Evolutionary conservation across 2,329 filamentous ascomycete genomes (phyloP).

Genomic region (Cordyceps farinosa): DNA sequence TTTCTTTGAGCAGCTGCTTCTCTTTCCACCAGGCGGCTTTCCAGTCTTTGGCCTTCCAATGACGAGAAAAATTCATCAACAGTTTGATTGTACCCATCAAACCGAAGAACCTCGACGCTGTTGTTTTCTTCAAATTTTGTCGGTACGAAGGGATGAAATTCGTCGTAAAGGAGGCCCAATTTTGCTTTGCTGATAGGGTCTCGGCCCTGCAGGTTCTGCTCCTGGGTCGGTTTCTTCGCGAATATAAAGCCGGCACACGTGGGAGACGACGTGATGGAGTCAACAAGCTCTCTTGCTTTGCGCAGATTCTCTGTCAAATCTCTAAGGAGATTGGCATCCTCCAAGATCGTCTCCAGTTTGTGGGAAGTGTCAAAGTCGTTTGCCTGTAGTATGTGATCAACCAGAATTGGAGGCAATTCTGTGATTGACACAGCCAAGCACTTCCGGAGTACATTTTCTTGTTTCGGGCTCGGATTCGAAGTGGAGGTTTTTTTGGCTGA

Average conservation of each 20-base stretch:
- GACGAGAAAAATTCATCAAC: constrained; percentile 98
- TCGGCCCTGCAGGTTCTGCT: constrained; percentile 21
- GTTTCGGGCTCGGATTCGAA: constrained; percentile 62
- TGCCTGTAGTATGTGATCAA: constrained; percentile 78
- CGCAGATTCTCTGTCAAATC: constrained; percentile 65
- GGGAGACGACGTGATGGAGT: constrained; percentile 63
- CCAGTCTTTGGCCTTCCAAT: constrained; percentile 86
- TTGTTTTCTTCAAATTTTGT: constrained; percentile 70
- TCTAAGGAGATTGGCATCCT: constrained; percentile 60
- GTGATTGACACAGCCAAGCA: constrained; percentile 79
- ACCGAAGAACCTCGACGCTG: constrained; percentile 65
- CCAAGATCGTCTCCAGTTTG: constrained; percentile 66
- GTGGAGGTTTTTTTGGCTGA: constrained; percentile 50
- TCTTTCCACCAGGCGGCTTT: constrained; percentile 76
- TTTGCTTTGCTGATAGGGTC: constrained; percentile 30
- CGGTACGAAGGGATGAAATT: constrained; percentile 91
- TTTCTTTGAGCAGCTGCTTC: constrained; percentile 80
- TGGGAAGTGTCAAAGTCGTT: constrained; percentile 65
- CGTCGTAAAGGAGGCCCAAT: constrained; percentile 69
- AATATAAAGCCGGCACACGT: constrained; percentile 82
- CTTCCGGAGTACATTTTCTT: constrained; percentile 71
- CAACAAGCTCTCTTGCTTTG: constrained; percentile 66
- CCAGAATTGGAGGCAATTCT: constrained; percentile 80
- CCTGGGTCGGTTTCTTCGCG: constrained; percentile 49
- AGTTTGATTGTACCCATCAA: constrained; percentile 84